Evolutionary conservation across 441 rosid species (phyloP), one percentile per base, ranked within the genome.

Genomic region (Croton setiger): DNA sequence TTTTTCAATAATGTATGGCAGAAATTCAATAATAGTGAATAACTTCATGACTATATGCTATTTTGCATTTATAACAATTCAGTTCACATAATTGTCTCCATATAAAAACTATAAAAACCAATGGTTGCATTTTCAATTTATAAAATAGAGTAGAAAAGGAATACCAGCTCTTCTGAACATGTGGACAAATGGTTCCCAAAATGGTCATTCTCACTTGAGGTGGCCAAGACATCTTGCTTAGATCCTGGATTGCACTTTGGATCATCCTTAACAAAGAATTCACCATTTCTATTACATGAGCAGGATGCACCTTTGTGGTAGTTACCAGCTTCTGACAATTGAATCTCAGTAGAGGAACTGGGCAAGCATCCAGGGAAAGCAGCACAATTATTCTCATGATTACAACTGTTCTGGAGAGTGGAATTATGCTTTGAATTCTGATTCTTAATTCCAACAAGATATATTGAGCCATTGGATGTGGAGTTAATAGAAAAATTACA

Each of bases 161-260:
- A 58, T 75, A 85, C 92, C 83, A 68, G 85, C 62, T 84, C 86
- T 71, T 68, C 83, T 15, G 76, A 66, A 67, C 48, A 72, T 64
- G 70, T 57, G 20, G 76, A 76, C 74, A 78, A 47, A 67, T 60
- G 71, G 39, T 69, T 78, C 66, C 74, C 60, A n/a, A 66, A 73
- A 59, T 21, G 79, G 49, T 69, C 63, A 36, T 71, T 75, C 75
- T 77, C 79, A 53, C 82, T 79, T 60, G 85, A 79, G 67, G 75
- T 66, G 71, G 80, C 83, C 45, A 75, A 63, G 60, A 64, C 77
- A 74, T 74, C 81, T 60, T 68, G 74, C 47, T 73, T 86, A 57
- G 75, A 72, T 71, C 67, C 79, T 3, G 49, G 45, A 55, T 69
- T 82, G 69, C 49, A 51, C 69, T 72, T 74, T 64, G 84, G 62